phyloP scores from a whole-genome alignment of 805 yeast genomes.

The Schwanniomyces occidentalis region DNA sequence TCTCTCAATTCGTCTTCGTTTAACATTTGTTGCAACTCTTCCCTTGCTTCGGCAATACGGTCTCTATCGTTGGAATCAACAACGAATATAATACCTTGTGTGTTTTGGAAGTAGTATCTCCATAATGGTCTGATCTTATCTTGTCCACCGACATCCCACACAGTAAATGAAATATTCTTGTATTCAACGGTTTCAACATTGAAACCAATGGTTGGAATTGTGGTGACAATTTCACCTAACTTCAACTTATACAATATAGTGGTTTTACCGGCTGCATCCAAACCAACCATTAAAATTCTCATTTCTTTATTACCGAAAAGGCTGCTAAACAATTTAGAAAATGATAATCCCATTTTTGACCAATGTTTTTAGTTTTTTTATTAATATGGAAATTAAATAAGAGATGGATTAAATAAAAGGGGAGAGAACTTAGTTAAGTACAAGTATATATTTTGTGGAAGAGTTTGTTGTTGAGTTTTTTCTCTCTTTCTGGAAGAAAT shows the following conservation, averaged over 20 bases:
- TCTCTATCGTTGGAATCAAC: slow-evolving; percentile 98
- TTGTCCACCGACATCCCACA: slow-evolving; percentile 99
- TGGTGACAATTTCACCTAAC: slow-evolving; percentile 93
- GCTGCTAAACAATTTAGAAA: slow-evolving; percentile 91
- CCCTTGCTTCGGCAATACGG: slow-evolving; percentile 97
- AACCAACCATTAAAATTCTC: slow-evolving; percentile 98
- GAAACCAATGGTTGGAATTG: slow-evolving; percentile 96
- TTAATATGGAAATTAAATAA: no score
- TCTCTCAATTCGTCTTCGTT: slow-evolving; percentile 98
- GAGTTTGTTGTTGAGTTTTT: slow-evolving; percentile 4
- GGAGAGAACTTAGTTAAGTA: no score
- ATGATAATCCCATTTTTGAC: slow-evolving; percentile 82
- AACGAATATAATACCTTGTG: slow-evolving; percentile 97
- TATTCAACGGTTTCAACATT: slow-evolving; percentile 97
- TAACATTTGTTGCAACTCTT: slow-evolving; percentile 96
- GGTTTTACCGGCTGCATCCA: slow-evolving; percentile 98
- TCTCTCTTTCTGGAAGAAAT: slow-evolving; percentile 2
- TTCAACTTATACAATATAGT: slow-evolving; percentile 93
- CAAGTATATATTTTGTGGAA: no score
- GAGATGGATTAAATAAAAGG: no score
- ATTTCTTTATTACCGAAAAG: slow-evolving; percentile 97
- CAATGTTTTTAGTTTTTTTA: no score
- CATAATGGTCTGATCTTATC: slow-evolving; percentile 97
- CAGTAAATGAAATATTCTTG: slow-evolving; percentile 94
- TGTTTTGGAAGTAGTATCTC: slow-evolving; percentile 99